Percentiles rank a stretch among this genome's conserved stretches.
These are phyloP conservation scores for Lepidium aucheri DNA, from an alignment of 345 rosid genomes.

Conservation along the genomic window DNA sequence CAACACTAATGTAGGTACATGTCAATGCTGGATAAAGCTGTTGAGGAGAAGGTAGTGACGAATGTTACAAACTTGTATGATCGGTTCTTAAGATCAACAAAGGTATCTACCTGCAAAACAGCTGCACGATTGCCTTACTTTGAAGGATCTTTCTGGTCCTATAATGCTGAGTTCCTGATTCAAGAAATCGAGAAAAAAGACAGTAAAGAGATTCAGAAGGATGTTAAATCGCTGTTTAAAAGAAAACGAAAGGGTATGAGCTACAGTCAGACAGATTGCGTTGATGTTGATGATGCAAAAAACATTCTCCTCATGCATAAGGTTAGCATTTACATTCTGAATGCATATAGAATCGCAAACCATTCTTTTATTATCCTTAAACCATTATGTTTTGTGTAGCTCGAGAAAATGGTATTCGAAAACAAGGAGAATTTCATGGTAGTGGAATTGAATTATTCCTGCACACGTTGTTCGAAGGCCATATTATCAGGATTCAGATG, in stretches of 20 bases:
- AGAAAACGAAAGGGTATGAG: constrained; percentile 27
- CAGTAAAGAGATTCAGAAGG: constrained; percentile 11
- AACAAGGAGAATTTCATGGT: constrained; percentile 54
- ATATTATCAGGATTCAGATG: constrained; percentile 50
- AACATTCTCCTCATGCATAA: constrained; percentile 42
- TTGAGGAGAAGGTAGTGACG: constrained; percentile 23
- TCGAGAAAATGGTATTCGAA: constrained; percentile 34
- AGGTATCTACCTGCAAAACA: constrained; percentile 26
- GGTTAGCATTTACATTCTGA: constrained; percentile 18
- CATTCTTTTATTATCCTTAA: background rate
- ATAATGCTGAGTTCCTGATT: constrained; percentile 30
- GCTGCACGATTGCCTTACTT: constrained; percentile 51
- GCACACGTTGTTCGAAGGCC: constrained; percentile 37
- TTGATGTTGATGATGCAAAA: constrained; percentile 31
- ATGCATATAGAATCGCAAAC: background rate
- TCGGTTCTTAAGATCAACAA: constrained; percentile 32
- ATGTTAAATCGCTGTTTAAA: constrained; percentile 11
- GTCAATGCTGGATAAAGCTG: constrained; percentile 36
- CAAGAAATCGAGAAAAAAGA: constrained; percentile 24
- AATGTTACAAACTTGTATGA: constrained; percentile 38
- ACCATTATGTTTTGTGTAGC: constrained; percentile 28
- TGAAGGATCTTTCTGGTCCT: constrained; percentile 53
- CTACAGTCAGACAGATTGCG: background rate
- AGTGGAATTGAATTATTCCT: constrained; percentile 46
- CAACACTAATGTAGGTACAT: constrained; percentile 30